Evolutionary conservation across 2,329 filamentous ascomycete genomes (phyloP), one percentile per base, ranked within the genome.

Genomic region (Epichloe brachyelytri): DNA sequence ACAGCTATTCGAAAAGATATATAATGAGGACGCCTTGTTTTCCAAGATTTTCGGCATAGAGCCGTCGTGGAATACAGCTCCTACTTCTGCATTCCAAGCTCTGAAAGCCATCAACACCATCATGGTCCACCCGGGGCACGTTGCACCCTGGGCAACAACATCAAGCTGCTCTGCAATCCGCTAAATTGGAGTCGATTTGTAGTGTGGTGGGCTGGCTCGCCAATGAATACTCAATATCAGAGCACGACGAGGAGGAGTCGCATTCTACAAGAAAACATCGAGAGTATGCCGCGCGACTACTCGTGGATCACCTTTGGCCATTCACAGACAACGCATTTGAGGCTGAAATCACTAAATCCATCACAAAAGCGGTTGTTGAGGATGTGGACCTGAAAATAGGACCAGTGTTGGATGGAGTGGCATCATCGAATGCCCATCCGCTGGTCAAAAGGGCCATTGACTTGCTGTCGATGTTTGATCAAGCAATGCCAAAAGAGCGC

Each of bases 401-500:
- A 0, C 71, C 74, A 0, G 71, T 73, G 2, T 64, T 72, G 2
- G 70, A 72, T 22, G 74, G 71, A 11, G 65, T 73, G 1, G 69
- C 75, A 1, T 75, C 76, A 2, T 79, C 78, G 2, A 80, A 79
- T 56, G 77, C 78, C 0, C 76, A 78, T 55, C 76, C 78, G 0
- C 68, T 78, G 2, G 76, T 81, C 6, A 80, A 77, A 58, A 71
- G 71, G 33, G 79, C 80, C 0, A 67, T 82, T 10, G 77, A 79
- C 55, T 66, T 84, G 19, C 64, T 84, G 8, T 68, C 73, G 52
- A 73, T 80, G 74, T 83, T 83, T 58, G 80, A 83, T 56, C 76
- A 78, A 55, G 75, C 76, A 39, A 81, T 82, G 77, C 78, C 78
- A 1, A 82, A 81, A 49, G 78, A 82, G 59, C 70, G 78, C 65